These are phyloP conservation scores for Osmozyma mogii DNA, from an alignment of 805 yeast genomes.

Conservation along the genomic window DNA sequence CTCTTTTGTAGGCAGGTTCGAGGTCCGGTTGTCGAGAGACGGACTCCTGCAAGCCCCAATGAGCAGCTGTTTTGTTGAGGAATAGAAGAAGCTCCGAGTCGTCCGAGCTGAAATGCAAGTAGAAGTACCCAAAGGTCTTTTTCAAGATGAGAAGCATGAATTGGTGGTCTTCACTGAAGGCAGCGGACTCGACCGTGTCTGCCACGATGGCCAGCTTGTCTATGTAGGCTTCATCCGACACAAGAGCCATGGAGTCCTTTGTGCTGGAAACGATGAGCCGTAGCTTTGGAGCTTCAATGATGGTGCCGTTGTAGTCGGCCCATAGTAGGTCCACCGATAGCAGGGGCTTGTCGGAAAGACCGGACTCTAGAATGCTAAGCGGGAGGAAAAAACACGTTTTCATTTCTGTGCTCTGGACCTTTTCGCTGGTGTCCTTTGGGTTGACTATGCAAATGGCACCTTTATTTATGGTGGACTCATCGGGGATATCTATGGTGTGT, in stretches of 20 bases:
- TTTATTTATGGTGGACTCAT: slow-evolving; percentile 6
- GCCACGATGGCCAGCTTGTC: slow-evolving; percentile 11
- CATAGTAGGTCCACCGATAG: slow-evolving; percentile 3
- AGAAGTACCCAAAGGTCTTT: slow-evolving; percentile 11
- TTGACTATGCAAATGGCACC: slow-evolving; percentile 8
- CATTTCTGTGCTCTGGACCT: slow-evolving; percentile 6
- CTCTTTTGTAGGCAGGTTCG: too few species aligned
- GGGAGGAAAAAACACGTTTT: slow-evolving; percentile 9
- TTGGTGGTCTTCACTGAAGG: slow-evolving; percentile 4
- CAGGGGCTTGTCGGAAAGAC: slow-evolving; percentile 9
- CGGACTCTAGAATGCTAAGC: slow-evolving; percentile 6
- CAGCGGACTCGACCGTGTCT: slow-evolving; percentile 4
- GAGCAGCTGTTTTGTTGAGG: neutral
- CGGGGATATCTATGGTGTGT: slow-evolving; percentile 9
- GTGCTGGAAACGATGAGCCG: slow-evolving; percentile 7
- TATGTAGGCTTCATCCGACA: slow-evolving; percentile 6
- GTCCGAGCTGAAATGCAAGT: slow-evolving; percentile 2
- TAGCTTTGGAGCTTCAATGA: slow-evolving; percentile 4
- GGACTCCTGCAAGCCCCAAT: slow-evolving; percentile 1
- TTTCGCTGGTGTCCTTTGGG: slow-evolving; percentile 6
- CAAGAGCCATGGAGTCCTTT: slow-evolving; percentile 5
- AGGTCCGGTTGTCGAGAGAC: neutral
- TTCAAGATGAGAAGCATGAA: slow-evolving; percentile 7
- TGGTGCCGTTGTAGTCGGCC: slow-evolving; percentile 11
- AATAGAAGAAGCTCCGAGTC: slow-evolving; percentile 1